These are phyloP conservation scores for Acacia pycnantha DNA, from an alignment of 331 rosid species.

Conservation along the genomic window DNA sequence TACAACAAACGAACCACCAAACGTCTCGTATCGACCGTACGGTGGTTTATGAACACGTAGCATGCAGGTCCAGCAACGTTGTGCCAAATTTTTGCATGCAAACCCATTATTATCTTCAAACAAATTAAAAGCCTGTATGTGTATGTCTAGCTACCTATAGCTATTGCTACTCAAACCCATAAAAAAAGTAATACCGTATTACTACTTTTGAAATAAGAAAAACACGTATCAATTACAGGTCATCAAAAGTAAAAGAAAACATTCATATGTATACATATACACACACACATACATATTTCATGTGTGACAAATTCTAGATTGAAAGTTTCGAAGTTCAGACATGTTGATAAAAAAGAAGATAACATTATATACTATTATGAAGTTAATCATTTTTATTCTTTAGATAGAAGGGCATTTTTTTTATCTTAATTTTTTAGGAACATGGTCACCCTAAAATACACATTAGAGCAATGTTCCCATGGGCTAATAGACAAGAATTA, in stretches of 20 bases:
- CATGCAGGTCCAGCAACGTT: slow-evolving; percentile 19
- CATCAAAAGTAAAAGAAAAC: too few species aligned
- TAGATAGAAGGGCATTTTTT: too few species aligned
- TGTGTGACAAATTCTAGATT: too few species aligned
- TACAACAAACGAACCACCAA: slow-evolving; percentile 51
- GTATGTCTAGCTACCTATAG: neutral
- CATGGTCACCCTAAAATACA: neutral
- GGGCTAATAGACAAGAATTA: neutral
- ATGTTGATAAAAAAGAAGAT: too few species aligned
- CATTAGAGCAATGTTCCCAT: neutral
- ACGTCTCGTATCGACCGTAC: slow-evolving; percentile 55
- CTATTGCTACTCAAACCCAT: neutral
- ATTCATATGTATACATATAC: too few species aligned
- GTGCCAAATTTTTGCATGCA: neutral
- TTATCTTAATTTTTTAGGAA: neutral
- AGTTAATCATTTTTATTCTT: too few species aligned
- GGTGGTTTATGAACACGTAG: slow-evolving; percentile 61
- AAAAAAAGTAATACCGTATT: too few species aligned
- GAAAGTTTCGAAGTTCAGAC: too few species aligned
- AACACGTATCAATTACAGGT: too few species aligned
- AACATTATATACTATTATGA: too few species aligned
- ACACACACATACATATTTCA: too few species aligned
- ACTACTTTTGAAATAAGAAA: too few species aligned
- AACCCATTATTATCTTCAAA: slow-evolving; percentile 23
- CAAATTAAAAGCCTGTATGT: neutral